A percentile compares a stretch with the other conserved stretches of the same genome.
Conservation (phyloP, 202 grass and related monocot species). For the Elaeis oleifera region DNA sequence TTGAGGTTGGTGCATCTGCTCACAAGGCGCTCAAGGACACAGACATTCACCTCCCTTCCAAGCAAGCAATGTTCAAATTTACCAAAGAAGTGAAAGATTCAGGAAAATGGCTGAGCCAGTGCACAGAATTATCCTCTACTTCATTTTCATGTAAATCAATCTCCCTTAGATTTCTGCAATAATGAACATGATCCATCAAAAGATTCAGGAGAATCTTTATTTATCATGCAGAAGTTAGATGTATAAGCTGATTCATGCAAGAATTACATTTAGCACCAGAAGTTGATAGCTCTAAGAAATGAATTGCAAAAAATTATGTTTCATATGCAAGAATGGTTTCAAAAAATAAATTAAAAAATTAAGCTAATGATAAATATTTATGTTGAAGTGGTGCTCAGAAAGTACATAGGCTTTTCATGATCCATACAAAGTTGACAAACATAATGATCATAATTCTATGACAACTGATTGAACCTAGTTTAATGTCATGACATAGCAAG, state of each 20-base stretch:
- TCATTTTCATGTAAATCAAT: slow-evolving; percentile 60
- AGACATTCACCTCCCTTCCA: slow-evolving; percentile 37
- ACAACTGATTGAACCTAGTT: too few species aligned
- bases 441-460: too few species aligned
- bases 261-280: too few species aligned
- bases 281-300: too few species aligned
- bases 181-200: slow-evolving; percentile 4
- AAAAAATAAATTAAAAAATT: too few species aligned
- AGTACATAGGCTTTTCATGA: too few species aligned
- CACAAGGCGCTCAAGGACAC: slow-evolving; percentile 52
- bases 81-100: slow-evolving; percentile 63
- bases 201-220: not conserved
- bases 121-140: slow-evolving; percentile 42
- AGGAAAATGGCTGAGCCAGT: slow-evolving; percentile 60
- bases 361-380: too few species aligned
- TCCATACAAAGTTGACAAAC: too few species aligned
- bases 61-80: slow-evolving; percentile 63
- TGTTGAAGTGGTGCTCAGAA: too few species aligned
- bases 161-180: slow-evolving; percentile 53
- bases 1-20: slow-evolving; percentile 67
- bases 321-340: too few species aligned
- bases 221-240: not conserved
- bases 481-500: too few species aligned
- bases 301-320: too few species aligned
- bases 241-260: not conserved